These are phyloP conservation scores for Aristolochia californica DNA, from an alignment of 164 flowering plant genomes.

Conservation along the genomic window DNA sequence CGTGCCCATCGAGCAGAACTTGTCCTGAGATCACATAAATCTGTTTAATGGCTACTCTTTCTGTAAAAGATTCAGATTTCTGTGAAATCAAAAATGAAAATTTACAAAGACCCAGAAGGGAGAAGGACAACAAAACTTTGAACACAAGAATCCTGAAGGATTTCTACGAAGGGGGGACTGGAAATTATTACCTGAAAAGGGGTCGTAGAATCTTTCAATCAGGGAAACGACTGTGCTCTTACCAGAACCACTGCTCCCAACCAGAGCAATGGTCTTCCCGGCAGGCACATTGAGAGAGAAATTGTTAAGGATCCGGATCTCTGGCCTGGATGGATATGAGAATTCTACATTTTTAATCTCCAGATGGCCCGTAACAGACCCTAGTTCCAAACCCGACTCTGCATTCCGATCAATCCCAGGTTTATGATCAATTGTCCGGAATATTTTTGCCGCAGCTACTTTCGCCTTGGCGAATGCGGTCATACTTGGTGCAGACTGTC, in stretches of 20 bases:
- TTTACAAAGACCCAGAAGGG: no score
- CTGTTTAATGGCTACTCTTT: no score
- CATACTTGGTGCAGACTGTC: conserved; percentile 89
- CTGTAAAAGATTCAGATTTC: no score
- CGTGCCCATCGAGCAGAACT: conserved; percentile 86
- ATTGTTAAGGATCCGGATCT: conserved; percentile 44
- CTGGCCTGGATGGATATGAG: conserved; percentile 72
- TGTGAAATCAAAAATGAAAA: no score
- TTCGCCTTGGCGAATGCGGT: conserved; percentile 83
- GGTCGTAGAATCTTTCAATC: conserved; percentile 86
- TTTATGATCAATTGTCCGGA: conserved; percentile 64
- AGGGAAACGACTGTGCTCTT: conserved; percentile 89
- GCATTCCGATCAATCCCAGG: conserved; percentile 51
- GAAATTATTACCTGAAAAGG: conserved; percentile 44
- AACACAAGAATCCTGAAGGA: no score
- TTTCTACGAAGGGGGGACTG: not conserved
- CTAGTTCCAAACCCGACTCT: conserved; percentile 62
- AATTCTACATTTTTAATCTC: conserved; percentile 68
- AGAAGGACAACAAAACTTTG: no score
- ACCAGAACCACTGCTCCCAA: conserved; percentile 92
- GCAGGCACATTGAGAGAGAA: conserved; percentile 59
- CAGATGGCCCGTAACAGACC: conserved; percentile 60
- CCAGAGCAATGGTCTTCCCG: conserved; percentile 82
- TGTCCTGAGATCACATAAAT: conserved; percentile 44
- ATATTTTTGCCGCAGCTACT: conserved; percentile 87